These are phyloP conservation scores for Letharia lupina DNA, from an alignment of 495 filamentous ascomycete species.

Conservation along the genomic window DNA sequence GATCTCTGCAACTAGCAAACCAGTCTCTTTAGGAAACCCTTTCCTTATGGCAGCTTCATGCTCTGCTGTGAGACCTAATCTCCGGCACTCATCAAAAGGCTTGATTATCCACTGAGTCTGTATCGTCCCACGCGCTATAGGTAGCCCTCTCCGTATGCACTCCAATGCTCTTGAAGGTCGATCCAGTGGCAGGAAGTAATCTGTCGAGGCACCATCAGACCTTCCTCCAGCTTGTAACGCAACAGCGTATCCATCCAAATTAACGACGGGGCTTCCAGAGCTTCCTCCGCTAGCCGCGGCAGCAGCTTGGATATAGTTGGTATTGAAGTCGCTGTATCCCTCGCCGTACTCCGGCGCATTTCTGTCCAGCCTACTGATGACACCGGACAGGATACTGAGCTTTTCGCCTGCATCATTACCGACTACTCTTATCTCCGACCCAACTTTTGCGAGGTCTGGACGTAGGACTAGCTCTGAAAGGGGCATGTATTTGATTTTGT, in stretches of 20 bases:
- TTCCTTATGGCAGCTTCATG: slow-evolving; percentile 80
- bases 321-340: slow-evolving; percentile 98
- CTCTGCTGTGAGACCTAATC: slow-evolving; percentile 73
- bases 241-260: slow-evolving; percentile 86
- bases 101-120: slow-evolving; percentile 96
- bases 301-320: slow-evolving; percentile 97
- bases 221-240: slow-evolving; percentile 92
- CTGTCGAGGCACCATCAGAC: slow-evolving; percentile 88
- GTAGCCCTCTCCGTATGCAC: slow-evolving; percentile 67
- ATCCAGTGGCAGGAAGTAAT: slow-evolving; percentile 95
- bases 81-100: slow-evolving; percentile 93
- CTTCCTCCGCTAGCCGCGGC: slow-evolving; percentile 93
- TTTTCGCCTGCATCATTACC: slow-evolving; percentile 99
- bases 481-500: slow-evolving; percentile 92
- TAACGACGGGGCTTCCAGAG: slow-evolving; percentile 94
- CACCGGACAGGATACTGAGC: slow-evolving; percentile 92
- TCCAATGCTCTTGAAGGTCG: slow-evolving; percentile 76
- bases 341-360: slow-evolving; percentile 98
- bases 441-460: slow-evolving; percentile 84
- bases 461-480: slow-evolving; percentile 69
- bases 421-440: slow-evolving; percentile 89
- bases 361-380: slow-evolving; percentile 89
- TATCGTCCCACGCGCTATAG: slow-evolving; percentile 84
- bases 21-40: slow-evolving; percentile 83
- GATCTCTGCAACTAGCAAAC: slow-evolving; percentile 94